These are phyloP conservation scores for Myrica gale DNA, from an alignment of 306 rosid genomes.

Conservation along the genomic window DNA sequence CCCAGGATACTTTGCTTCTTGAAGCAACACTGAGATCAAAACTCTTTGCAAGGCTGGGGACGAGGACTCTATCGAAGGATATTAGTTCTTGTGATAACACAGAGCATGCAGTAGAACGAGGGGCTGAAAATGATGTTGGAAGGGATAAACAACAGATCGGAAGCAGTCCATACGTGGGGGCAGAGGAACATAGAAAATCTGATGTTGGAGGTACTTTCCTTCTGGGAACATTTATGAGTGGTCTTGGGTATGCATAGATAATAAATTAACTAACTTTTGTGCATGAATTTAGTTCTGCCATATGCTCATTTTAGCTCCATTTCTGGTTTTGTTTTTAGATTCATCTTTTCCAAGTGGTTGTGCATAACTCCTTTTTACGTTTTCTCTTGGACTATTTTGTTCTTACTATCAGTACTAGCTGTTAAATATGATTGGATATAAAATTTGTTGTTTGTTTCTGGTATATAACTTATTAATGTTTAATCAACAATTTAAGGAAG, in stretches of 20 bases:
- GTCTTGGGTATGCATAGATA: neutral
- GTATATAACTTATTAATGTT: neutral
- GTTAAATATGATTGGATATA: neutral
- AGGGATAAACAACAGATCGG: constrained; percentile 34
- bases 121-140: constrained; percentile 55
- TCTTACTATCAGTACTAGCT: neutral
- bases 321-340: neutral
- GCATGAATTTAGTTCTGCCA: neutral
- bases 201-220: constrained; percentile 47
- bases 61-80: constrained; percentile 41
- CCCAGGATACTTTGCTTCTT: constrained; percentile 72
- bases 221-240: constrained; percentile 8
- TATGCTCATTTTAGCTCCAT: neutral
- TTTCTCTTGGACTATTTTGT: neutral
- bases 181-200: constrained; percentile 31
- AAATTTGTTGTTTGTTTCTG: neutral
- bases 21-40: constrained; percentile 82
- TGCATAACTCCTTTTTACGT: neutral
- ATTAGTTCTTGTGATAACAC: constrained; percentile 35
- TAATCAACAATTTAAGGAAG: no score
- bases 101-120: constrained; percentile 44
- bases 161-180: constrained; percentile 28
- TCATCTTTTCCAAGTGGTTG: no score
- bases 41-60: constrained; percentile 66
- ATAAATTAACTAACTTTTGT: neutral